A percentile compares a stretch with the other conserved stretches of the same genome.
These are phyloP conservation scores for Aspergillus puulaauensis DNA, from an alignment of 2,329 filamentous ascomycete genomes.

Conservation along the genomic window DNA sequence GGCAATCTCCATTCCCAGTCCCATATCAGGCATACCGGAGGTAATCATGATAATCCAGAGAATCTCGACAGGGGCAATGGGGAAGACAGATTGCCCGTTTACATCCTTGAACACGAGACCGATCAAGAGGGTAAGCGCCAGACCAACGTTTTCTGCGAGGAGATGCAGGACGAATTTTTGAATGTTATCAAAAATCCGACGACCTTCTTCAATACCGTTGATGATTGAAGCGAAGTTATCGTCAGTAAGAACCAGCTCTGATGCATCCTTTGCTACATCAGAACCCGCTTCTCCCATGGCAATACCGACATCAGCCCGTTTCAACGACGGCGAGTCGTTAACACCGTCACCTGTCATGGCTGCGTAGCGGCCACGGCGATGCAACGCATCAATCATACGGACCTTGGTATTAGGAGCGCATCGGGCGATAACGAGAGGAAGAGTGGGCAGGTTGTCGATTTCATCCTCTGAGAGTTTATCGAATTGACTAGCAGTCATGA, in stretches of 20 bases:
- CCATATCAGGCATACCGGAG: conserved; percentile 83
- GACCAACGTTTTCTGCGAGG: conserved; percentile 77
- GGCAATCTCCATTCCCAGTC: conserved; percentile 76
- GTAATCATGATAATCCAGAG: conserved; percentile 96
- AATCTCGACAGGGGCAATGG: conserved; percentile 80
- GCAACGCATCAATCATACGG: conserved; percentile 72
- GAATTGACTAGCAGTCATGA: conserved; percentile 75
- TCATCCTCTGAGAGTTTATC: conserved; percentile 73
- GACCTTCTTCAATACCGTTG: conserved; percentile 77
- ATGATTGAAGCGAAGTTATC: conserved; percentile 89
- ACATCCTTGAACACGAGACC: conserved; percentile 79
- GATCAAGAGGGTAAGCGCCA: conserved; percentile 77
- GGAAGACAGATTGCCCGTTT: conserved; percentile 74
- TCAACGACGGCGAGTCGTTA: conserved; percentile 81
- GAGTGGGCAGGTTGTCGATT: conserved; percentile 60
- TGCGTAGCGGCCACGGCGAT: conserved; percentile 65
- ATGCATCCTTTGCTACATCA: conserved; percentile 72
- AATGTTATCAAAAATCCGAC: conserved; percentile 85
- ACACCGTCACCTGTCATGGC: conserved; percentile 91
- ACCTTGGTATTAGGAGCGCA: conserved; percentile 68
- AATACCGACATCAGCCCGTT: conserved; percentile 80
- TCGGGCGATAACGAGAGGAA: conserved; percentile 60
- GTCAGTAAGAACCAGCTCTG: conserved; percentile 69
- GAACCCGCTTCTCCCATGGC: conserved; percentile 81
- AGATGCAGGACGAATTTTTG: conserved; percentile 84